Percentiles rank a stretch among this genome's conserved stretches.
Evolutionary conservation across 768 basidiomycete species (phyloP).

Genomic region (Tulasnella sp.): DNA sequence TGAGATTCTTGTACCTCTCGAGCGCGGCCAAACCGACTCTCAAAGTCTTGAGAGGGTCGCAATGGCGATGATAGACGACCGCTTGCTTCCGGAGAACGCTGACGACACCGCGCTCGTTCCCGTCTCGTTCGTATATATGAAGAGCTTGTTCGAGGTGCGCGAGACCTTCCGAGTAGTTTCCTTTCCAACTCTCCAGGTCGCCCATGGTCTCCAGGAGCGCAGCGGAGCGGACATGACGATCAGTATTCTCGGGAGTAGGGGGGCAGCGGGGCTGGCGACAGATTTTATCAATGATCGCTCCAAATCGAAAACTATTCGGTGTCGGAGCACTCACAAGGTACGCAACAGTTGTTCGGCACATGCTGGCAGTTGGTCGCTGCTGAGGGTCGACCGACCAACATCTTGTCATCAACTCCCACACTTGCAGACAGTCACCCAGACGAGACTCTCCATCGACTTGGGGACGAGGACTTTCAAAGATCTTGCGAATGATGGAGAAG

Average conservation of each 20-base stretch:
- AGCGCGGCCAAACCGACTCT: background rate
- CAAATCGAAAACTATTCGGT: background rate
- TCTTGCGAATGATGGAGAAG: background rate
- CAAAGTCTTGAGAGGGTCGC: background rate
- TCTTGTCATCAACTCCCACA: constrained; percentile 3
- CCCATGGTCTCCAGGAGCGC: background rate
- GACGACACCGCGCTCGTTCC: background rate
- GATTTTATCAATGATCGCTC: background rate
- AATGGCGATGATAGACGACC: background rate
- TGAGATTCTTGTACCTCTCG: background rate
- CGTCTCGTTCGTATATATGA: background rate
- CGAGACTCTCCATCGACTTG: constrained; percentile 6
- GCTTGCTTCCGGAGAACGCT: background rate
- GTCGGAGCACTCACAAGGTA: background rate
- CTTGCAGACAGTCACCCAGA: background rate
- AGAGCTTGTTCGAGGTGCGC: background rate
- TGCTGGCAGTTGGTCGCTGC: background rate
- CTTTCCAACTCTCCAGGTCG: background rate
- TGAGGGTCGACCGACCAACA: background rate
- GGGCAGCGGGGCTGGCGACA: background rate
- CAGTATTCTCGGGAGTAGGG: background rate
- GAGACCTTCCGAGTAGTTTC: background rate
- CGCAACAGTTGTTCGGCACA: background rate
- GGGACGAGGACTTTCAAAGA: background rate
- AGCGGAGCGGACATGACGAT: background rate